phyloP scores from a whole-genome alignment of 805 yeast genomes.

The Starmera dryadoides region DNA sequence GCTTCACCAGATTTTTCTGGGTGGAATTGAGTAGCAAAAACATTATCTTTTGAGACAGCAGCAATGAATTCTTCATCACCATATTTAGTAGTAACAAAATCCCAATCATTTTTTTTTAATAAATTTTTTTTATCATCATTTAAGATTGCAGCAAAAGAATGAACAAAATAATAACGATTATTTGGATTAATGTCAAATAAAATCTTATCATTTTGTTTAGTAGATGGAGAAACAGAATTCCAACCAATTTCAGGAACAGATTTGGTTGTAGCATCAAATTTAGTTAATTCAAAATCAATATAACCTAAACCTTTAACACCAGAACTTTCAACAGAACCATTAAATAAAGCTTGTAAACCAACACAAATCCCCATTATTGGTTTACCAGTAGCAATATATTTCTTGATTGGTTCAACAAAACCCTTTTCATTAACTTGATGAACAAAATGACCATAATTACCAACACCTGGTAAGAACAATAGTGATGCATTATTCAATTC shows the following conservation, averaged over 20 bases:
- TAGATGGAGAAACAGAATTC: conserved; percentile 45
- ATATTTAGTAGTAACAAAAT: conserved; percentile 62
- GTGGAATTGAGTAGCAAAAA: conserved; percentile 96
- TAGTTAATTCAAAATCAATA: conserved; percentile 43
- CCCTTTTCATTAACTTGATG: conserved; percentile 54
- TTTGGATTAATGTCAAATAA: conserved; percentile 60
- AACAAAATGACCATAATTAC: conserved; percentile 93
- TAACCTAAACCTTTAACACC: conserved; percentile 53
- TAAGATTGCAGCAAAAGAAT: conserved; percentile 82
- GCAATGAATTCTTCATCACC: conserved; percentile 80
- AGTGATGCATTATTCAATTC: conserved; percentile 37
- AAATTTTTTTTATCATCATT: conserved; percentile 26
- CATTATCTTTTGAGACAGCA: conserved; percentile 66
- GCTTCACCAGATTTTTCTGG: conserved; percentile 97
- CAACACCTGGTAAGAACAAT: conserved; percentile 92
- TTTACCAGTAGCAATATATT: conserved; percentile 68
- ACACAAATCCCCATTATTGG: conserved; percentile 97
- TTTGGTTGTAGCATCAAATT: conserved; percentile 56
- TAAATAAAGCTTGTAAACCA: conserved; percentile 83
- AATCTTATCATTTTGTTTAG: conserved; percentile 16
- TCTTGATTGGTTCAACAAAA: conserved; percentile 56
- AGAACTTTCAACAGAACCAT: conserved; percentile 69
- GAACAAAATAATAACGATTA: conserved; percentile 87
- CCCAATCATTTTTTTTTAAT: conserved; percentile 49
- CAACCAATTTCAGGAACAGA: conserved; percentile 98